Evolutionary conservation across 179 eudicot species (phyloP), one percentile per base, ranked within the genome.

Genomic region (Sideroxylon spinosum): DNA sequence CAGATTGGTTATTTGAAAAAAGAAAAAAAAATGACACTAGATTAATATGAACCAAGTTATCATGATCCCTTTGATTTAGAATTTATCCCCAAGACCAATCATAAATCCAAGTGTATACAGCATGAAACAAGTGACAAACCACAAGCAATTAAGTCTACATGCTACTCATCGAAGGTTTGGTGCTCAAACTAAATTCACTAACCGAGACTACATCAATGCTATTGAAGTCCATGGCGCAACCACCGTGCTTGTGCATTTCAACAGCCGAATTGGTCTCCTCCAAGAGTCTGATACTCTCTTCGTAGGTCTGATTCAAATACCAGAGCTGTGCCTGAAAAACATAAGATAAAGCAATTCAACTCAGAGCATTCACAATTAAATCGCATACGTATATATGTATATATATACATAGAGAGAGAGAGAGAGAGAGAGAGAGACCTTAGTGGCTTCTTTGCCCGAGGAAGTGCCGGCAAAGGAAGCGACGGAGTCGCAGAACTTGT

Each of bases 201-300:
- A 95, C 99, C 94, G 87, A 74, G 5, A 26, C 68, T 55, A 83
- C 81, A 88, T 90, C 90, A 80, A 95, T 80, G 76, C 82, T 75
- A 68, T 81, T 73, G 75, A 95, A 91, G 77, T 95, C 97, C 92
- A 89, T 71, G 66, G 77, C 80, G 22, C 78, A 82, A 71, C 81
- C 87, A 63, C 86, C 87, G 68, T 85, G 84, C 76, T 93, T 95
- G 63, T 83, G 86, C 85, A 95, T 95, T 77, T 93, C 94, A 26
- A 93, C 97, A 0, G 95, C 98, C 0, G 98, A 97, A 87, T 95
- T 88, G 2, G 99, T 93, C 86, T 95, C 98, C 17, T 77, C 81
- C 22, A 95, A 80, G 17, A 93, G 87, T 73, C 79, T 87, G 85
- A 88, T 74, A 64, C 99, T 95, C 64, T 90, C 96, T 78, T 90